Evolutionary conservation across 371 early-diverging fungal species (phyloP), one percentile per base, ranked within the genome.

Genomic region (Mucor mucedo): DNA sequence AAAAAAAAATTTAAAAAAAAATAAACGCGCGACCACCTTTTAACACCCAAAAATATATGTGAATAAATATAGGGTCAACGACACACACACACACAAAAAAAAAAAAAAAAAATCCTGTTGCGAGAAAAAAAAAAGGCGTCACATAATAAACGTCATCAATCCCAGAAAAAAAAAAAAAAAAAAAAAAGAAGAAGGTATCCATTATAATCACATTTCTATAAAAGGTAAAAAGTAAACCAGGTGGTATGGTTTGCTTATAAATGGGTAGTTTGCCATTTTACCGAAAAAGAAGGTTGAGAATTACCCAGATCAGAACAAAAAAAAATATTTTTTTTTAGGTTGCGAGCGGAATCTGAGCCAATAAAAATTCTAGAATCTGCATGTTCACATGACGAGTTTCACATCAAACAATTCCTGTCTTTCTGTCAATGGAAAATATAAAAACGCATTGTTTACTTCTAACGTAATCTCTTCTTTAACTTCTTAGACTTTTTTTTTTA

Each of bases 201-300:
- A 21, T 21, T 59, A 59, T 29, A 59, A 39, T 39, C 59, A 50
- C 59, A 40, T 11, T 58, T 50, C 59, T 29, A 39, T 29, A 59
- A 28, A 35, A 11, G 35, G 59, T 39, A 59, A 49, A 49, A 59
- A 39, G 28, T n/a, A 39, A 13, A 39, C 59, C 61, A 60, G 52
- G 44, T 60, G 52, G 53, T 53, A 38, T 52, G 14, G 52, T n/a
- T 30, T 60, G 11, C 32, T 30, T 60, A 11, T 16, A 52, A 38
- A 41, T 28, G 58, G 48, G 35, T 16, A 1, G 21, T 54, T 50
- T 62, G 8, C 63, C 63, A 47, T 48, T 62, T 62, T 48, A 48
- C 63, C 63, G 63, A 38, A 44, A 27, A 32, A 45, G 59, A 59
- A 59, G 33, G 38, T 35, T 48, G 27, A 49, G 59, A 59, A 59